Percentiles rank a stretch among this genome's conserved stretches.
Evolutionary conservation across 805 yeast genomes (phyloP).

Genomic region (Hanseniaspora osmophila): DNA sequence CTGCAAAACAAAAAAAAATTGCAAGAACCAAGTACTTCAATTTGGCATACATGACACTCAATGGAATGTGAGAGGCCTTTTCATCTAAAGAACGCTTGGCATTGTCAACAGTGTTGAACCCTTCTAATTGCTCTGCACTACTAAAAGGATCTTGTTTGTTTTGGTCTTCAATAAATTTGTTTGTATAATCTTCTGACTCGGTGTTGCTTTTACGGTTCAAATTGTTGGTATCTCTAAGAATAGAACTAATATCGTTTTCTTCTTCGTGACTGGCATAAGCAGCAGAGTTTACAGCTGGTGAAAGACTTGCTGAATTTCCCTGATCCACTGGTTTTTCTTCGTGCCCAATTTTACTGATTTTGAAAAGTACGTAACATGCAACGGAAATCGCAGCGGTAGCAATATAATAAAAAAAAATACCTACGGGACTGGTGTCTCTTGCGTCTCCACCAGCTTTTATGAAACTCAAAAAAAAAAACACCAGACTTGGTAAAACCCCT

Average conservation of each 20-base stretch:
- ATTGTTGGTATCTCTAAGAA: too few relatives aligned
- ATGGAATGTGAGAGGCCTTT: constrained; percentile 36
- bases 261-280: too few relatives aligned
- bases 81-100: constrained; percentile 5
- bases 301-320: not conserved
- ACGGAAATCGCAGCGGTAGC: constrained; percentile 19
- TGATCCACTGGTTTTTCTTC: not conserved
- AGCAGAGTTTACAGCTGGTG: too few relatives aligned
- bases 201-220: too few relatives aligned
- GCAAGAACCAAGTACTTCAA: constrained; percentile 51
- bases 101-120: not conserved
- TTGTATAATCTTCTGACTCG: too few relatives aligned
- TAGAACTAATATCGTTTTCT: too few relatives aligned
- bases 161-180: not conserved
- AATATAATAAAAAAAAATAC: constrained; percentile 25
- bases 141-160: not conserved
- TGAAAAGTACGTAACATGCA: constrained; percentile 14
- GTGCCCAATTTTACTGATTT: constrained; percentile 13
- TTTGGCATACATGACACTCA: constrained; percentile 44
- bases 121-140: not conserved
- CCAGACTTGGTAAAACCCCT: constrained; percentile 76
- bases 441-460: constrained; percentile 7
- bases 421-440: constrained; percentile 13
- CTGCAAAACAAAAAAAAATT: constrained; percentile 57
- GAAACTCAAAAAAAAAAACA: constrained; percentile 35